phyloP scores from a whole-genome alignment of 352 stramenopile genomes.

The Phytophthora pinifolia region DNA sequence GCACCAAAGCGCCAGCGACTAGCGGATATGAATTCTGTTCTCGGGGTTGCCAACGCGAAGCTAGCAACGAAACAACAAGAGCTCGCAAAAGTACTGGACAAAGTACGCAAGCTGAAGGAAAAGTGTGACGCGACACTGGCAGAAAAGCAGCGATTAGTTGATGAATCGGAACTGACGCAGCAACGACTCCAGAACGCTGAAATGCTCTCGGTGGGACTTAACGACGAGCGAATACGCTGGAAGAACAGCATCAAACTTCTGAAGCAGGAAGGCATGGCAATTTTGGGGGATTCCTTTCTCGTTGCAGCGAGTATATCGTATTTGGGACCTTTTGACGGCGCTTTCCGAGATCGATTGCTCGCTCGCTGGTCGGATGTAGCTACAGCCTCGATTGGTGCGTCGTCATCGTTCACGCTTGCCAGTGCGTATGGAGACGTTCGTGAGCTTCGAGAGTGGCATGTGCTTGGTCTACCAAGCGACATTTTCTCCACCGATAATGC shows the following conservation, averaged over 20 bases:
- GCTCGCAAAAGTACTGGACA: constrained; percentile 51
- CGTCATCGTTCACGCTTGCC: constrained; percentile 54
- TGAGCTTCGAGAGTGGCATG: constrained; percentile 86
- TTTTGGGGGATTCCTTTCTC: constrained; percentile 67
- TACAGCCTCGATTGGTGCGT: constrained; percentile 27
- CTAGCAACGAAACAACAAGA: constrained; percentile 72
- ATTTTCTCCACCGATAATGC: constrained; percentile 89
- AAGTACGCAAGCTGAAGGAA: constrained; percentile 55
- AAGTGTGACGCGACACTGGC: constrained; percentile 58
- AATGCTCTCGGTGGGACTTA: constrained; percentile 64
- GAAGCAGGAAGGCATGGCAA: constrained; percentile 39
- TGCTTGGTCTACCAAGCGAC: constrained; percentile 89
- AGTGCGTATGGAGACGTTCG: constrained; percentile 79
- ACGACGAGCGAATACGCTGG: constrained; percentile 72
- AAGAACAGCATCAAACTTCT: constrained; percentile 63
- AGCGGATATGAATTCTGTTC: constrained; percentile 70
- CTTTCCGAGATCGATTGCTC: constrained; percentile 41
- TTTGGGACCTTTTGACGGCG: constrained; percentile 61
- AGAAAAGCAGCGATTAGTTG: constrained; percentile 68
- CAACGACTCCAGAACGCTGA: constrained; percentile 55
- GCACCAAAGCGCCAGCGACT: constrained; percentile 71
- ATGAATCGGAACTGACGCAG: constrained; percentile 65
- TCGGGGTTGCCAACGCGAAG: constrained; percentile 70
- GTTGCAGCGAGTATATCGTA: constrained; percentile 64
- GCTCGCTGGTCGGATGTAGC: constrained; percentile 26